Percentiles rank a stretch among this genome's conserved stretches.
Conservation (phyloP, 1,284 basidiomycete species). For the Kwoniella shivajii region DNA sequence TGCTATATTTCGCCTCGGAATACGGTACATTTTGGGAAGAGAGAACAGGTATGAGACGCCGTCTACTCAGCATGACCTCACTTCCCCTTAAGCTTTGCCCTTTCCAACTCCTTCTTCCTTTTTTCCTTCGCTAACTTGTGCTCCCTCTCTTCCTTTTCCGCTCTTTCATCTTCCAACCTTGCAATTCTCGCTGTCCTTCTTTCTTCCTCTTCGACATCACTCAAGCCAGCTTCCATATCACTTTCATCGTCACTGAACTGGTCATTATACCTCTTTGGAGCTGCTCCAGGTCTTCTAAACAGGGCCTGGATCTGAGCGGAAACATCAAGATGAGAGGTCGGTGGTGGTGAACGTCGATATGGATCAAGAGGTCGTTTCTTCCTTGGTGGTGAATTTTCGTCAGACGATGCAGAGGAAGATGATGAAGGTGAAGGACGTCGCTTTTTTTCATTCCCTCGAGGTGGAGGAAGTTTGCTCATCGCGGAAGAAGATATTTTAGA, state of each 20-base stretch:
- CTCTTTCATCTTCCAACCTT: conserved; percentile 44
- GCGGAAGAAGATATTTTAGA: neutral
- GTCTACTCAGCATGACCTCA: neutral
- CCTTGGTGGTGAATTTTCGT: conserved; percentile 1
- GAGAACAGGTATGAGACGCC: neutral
- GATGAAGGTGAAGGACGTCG: conserved; percentile 18
- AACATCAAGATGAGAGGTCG: conserved; percentile 22
- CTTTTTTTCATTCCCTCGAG: neutral
- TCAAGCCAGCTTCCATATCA: conserved; percentile 51
- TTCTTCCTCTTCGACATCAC: conserved; percentile 47
- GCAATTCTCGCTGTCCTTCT: conserved; percentile 40
- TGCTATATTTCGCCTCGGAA: too few relatives aligned
- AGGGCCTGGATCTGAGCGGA: conserved; percentile 39
- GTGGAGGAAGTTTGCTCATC: neutral
- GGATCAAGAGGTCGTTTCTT: neutral
- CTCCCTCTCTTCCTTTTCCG: conserved; percentile 43
- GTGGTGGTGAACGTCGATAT: conserved; percentile 4
- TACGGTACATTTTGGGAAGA: neutral
- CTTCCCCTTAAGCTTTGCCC: conserved; percentile 1
- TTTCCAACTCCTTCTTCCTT: conserved; percentile 26
- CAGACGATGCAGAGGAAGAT: conserved; percentile 6
- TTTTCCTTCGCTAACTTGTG: conserved; percentile 37
- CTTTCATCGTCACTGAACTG: conserved; percentile 25
- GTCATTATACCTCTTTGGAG: conserved; percentile 22
- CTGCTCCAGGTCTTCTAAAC: conserved; percentile 32